Conservation (phyloP, 192 early-diverging fungal genomes). For the Phlyctochytrium arcticum region DNA sequence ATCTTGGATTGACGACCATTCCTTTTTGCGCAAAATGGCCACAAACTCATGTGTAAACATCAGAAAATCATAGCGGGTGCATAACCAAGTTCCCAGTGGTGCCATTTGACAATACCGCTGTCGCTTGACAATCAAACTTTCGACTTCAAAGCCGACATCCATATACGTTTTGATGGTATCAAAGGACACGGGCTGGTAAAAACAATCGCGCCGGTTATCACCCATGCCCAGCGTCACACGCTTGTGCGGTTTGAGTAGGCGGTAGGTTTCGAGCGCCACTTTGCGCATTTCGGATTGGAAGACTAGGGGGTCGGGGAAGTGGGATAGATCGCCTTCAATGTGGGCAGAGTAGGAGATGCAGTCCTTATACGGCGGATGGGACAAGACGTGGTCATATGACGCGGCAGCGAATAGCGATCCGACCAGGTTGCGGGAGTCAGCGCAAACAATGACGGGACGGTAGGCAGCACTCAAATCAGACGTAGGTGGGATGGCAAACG, state of each 20-base stretch:
- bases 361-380: slow-evolving; percentile 94
- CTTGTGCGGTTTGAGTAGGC: slow-evolving; percentile 59
- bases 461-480: slow-evolving; percentile 65
- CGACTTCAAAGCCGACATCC: slow-evolving; percentile 78
- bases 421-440: slow-evolving; percentile 69
- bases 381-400: slow-evolving; percentile 82
- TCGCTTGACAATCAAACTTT: slow-evolving; percentile 85
- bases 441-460: slow-evolving; percentile 76
- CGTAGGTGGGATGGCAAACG: slow-evolving; percentile 68
- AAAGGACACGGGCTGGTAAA: slow-evolving; percentile 83
- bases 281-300: slow-evolving; percentile 70
- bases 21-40: slow-evolving; percentile 55
- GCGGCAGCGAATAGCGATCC: slow-evolving; percentile 67
- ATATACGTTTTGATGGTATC: slow-evolving; percentile 80
- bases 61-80: slow-evolving; percentile 85
- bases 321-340: slow-evolving; percentile 83
- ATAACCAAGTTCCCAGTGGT: slow-evolving; percentile 83
- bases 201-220: slow-evolving; percentile 87
- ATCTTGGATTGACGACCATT: background rate
- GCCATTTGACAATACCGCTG: slow-evolving; percentile 85
- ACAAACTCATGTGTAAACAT: slow-evolving; percentile 95
- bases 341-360: slow-evolving; percentile 52
- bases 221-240: slow-evolving; percentile 87
- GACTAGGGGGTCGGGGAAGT: slow-evolving; percentile 70
- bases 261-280: slow-evolving; percentile 66